Conservation (phyloP, 768 basidiomycete genomes). For the Lepiota brunneoincarnata region DNA sequence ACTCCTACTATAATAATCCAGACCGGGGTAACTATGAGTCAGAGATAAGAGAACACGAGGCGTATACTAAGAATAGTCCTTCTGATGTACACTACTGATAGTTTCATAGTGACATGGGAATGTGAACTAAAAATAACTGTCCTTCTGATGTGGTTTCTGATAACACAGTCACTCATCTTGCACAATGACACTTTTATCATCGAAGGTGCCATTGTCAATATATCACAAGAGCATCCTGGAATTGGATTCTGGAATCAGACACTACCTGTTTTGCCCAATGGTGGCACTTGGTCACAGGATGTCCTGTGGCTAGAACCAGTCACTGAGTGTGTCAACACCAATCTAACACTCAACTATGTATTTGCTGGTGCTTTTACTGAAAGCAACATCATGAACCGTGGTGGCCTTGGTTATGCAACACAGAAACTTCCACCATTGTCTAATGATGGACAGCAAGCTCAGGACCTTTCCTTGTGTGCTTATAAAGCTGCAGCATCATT, state of each 20-base stretch:
- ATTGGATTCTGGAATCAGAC: conserved; percentile 5
- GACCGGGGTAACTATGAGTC: too few relatives aligned
- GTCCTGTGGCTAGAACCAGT: conserved; percentile 1
- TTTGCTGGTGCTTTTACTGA: not conserved
- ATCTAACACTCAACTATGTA: not conserved
- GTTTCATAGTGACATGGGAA: too few relatives aligned
- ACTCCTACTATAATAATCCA: too few relatives aligned
- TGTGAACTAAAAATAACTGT: too few relatives aligned
- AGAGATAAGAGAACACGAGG: too few relatives aligned
- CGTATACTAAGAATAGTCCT: too few relatives aligned
- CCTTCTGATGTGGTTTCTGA: too few relatives aligned
- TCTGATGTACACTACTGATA: too few relatives aligned
- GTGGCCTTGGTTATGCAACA: not conserved
- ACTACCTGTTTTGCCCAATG: too few relatives aligned
- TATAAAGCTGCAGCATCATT: conserved; percentile 19
- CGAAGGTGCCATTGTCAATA: not conserved
- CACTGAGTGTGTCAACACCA: not conserved
- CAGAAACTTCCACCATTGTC: conserved; percentile 12
- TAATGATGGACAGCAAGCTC: conserved; percentile 18
- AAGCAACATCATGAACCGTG: not conserved
- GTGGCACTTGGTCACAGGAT: conserved; percentile 1
- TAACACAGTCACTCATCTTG: not conserved
- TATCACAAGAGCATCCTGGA: not conserved
- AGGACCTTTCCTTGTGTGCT: conserved; percentile 15
- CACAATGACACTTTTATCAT: not conserved